A percentile compares a stretch with the other conserved stretches of the same genome.
phyloP scores from a whole-genome alignment of 2,329 filamentous ascomycete genomes.

The Cercospora sp. region DNA sequence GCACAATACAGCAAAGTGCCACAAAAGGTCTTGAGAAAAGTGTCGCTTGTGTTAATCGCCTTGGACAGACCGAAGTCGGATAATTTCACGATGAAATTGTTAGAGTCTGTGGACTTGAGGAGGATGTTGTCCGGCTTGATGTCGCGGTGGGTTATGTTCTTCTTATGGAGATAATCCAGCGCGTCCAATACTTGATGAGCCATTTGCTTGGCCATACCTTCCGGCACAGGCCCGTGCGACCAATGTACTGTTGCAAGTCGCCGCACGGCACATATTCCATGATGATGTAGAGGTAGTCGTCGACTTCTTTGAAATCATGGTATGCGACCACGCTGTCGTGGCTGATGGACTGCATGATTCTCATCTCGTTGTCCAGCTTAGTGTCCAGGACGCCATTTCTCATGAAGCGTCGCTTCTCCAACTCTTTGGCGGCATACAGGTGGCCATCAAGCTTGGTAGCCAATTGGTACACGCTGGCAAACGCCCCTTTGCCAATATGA shows the following conservation, averaged over 20 bases:
- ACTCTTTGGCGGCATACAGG: constrained; percentile 87
- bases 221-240: constrained; percentile 62
- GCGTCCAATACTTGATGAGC: constrained; percentile 77
- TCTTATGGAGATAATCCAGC: constrained; percentile 79
- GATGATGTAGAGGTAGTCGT: constrained; percentile 83
- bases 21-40: constrained; percentile 93
- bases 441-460: constrained; percentile 81
- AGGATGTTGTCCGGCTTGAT: constrained; percentile 98
- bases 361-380: constrained; percentile 95
- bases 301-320: constrained; percentile 82
- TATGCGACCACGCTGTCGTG: constrained; percentile 93
- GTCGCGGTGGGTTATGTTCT: constrained; percentile 94
- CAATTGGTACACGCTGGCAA: constrained; percentile 89
- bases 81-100: constrained; percentile 73
- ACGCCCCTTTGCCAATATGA: constrained; percentile 86
- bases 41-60: constrained; percentile 78
- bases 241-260: constrained; percentile 75
- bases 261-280: constrained; percentile 90
- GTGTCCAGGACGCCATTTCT: constrained; percentile 88
- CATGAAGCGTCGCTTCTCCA: constrained; percentile 90
- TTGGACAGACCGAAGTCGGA: constrained; percentile 98
- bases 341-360: constrained; percentile 82
- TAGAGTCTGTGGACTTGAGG: constrained; percentile 68
- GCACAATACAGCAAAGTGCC: constrained; percentile 95
- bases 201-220: constrained; percentile 69